Evolutionary conservation across 2,329 filamentous ascomycete species (phyloP).

Genomic region (Cadophora sp.): DNA sequence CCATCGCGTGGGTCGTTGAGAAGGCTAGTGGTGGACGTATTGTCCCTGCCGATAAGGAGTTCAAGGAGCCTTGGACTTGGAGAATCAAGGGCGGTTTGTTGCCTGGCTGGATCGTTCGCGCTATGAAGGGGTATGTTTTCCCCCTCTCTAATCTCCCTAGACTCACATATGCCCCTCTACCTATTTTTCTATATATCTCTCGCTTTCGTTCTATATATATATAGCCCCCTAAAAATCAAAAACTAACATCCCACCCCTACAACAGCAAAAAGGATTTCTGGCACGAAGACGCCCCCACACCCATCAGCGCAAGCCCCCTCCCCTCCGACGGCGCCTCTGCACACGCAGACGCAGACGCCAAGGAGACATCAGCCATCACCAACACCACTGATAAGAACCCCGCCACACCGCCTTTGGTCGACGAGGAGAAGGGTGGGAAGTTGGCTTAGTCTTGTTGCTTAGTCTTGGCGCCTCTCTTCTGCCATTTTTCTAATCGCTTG

Average conservation of each 20-base stretch:
- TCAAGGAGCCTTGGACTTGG: slow-evolving; percentile 84
- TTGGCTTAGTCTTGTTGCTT: slow-evolving; percentile 5
- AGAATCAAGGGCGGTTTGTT: slow-evolving; percentile 77
- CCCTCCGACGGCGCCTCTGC: slow-evolving; percentile 6
- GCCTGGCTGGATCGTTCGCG: slow-evolving; percentile 74
- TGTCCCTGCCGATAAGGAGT: slow-evolving; percentile 74
- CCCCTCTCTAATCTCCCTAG: background rate
- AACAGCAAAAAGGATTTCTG: slow-evolving; percentile 36
- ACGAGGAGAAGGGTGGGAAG: slow-evolving; percentile 19
- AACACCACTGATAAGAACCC: background rate
- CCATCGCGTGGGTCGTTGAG: slow-evolving; percentile 71
- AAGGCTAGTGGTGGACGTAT: slow-evolving; percentile 71
- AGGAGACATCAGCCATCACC: background rate
- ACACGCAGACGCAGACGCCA: background rate
- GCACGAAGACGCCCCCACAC: slow-evolving; percentile 23
- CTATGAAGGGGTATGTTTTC: slow-evolving; percentile 52
- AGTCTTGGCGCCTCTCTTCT: background rate
- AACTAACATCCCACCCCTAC: background rate
- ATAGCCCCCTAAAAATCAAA: too few relatives aligned
- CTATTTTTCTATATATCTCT: too few relatives aligned
- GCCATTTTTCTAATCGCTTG: too few relatives aligned
- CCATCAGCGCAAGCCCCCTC: background rate
- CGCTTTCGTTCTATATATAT: too few relatives aligned
- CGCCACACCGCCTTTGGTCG: background rate
- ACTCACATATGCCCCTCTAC: background rate